Evolutionary conservation across 306 rosid genomes (phyloP), one percentile per base, ranked within the genome.

Genomic region (Dalbergia oliveri): DNA sequence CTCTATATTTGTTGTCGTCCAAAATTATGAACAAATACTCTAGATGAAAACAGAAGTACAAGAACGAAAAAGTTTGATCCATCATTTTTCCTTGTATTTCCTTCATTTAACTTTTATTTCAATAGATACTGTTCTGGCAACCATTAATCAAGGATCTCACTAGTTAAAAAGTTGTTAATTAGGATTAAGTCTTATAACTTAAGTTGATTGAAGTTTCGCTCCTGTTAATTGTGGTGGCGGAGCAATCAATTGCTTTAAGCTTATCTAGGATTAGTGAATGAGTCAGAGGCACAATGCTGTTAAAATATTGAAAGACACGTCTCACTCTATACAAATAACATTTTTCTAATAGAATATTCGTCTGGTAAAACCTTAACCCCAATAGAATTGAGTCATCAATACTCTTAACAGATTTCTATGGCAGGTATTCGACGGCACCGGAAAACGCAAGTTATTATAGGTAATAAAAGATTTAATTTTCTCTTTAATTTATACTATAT

Each of bases 241-340:
- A 57, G 62, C 69, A 47, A 47, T 59, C 35, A 16, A 34, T 57
- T 60, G 37, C 41, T 11, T 31, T 45, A 56, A 10, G 71, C 75
- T 43, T 43, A 23, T 61, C 34, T 49, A n/a, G 39, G 19, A 37
- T 3, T 21, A 76, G 21, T 53, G 67, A 35, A 49, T 1, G 23
- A 1, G 23, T 0, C 23, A 21, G 23, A 21, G 23, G 23, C 23
- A 21, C 23, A 21, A 0, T 21, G 23, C 23, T 21, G 1, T 21
- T 21, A 21, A 21, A 21, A 21, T 21, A 21, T 21, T 21, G 23
- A 21, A 21, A 21, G 23, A 21, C 23, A 21, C 23, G 1, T 21
- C 23, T 21, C 23, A 21, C 23, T 21, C 23, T 21, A 21, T 21
- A 21, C 23, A 21, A 21, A 21, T 21, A n/a, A n/a, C n/a, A n/a